These are phyloP conservation scores for Ogataea henricii DNA, from an alignment of 805 yeast genomes.

Conservation along the genomic window DNA sequence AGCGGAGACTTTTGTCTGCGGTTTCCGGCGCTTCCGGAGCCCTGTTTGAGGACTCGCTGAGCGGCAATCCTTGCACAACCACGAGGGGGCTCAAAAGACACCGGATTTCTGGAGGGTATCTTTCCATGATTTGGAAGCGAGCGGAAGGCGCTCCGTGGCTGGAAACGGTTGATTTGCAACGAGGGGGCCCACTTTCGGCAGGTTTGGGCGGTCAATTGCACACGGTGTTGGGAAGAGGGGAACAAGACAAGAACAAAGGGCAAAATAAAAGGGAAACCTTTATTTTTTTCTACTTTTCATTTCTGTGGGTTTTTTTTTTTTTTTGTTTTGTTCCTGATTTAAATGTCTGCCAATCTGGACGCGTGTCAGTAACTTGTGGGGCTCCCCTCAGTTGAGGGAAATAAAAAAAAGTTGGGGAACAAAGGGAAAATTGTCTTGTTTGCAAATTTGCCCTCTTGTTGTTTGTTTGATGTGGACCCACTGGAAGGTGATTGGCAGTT, in stretches of 20 bases:
- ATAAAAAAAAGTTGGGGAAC: neutral
- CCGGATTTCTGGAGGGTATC: constrained; percentile 38
- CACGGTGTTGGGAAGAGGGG: too few species aligned
- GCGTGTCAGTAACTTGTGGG: neutral
- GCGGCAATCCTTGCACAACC: constrained; percentile 44
- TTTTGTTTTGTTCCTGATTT: neutral
- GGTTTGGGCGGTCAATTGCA: too few species aligned
- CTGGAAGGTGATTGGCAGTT: neutral
- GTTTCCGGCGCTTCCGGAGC: neutral
- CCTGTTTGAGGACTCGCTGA: constrained; percentile 14
- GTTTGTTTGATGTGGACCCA: neutral
- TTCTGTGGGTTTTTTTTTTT: neutral
- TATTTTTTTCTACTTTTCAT: too few species aligned
- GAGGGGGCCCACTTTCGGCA: too few species aligned
- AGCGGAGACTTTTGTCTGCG: neutral
- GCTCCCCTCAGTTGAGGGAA: neutral
- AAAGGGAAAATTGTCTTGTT: neutral
- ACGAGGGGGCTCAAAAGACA: constrained; percentile 42
- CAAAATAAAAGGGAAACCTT: neutral
- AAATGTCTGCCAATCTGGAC: neutral
- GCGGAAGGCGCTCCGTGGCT: neutral
- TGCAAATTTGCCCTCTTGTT: neutral
- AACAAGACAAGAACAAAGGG: too few species aligned
- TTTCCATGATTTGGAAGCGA: constrained; percentile 35
- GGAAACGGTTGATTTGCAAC: neutral